Conservation (phyloP, 2,329 filamentous ascomycete genomes). For the Trichocomaceae sp. region DNA sequence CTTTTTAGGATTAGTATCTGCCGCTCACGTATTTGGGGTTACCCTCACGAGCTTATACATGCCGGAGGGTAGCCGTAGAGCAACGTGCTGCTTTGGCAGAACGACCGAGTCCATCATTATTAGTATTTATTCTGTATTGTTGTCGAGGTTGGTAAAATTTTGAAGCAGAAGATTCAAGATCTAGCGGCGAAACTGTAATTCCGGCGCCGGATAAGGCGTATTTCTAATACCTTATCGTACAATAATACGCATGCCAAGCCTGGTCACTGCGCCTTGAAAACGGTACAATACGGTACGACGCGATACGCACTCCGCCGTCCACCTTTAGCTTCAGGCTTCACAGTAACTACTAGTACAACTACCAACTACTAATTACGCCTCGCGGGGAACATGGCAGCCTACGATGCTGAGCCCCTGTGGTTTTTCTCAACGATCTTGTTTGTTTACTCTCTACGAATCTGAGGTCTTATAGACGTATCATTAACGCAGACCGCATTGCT, state of each 20-base stretch:
- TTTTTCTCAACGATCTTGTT: not conserved
- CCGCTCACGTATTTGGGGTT: constrained; percentile 58
- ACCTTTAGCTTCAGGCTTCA: not conserved
- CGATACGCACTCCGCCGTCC: too few species aligned
- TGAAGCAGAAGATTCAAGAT: too few species aligned
- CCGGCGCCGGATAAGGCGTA: constrained; percentile 6
- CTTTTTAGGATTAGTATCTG: not conserved
- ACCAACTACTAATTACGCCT: not conserved
- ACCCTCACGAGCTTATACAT: constrained; percentile 53
- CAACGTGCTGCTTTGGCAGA: constrained; percentile 31
- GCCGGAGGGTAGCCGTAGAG: constrained; percentile 46
- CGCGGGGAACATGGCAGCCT: not conserved
- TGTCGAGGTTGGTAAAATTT: not conserved
- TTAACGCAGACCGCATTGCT: not conserved
- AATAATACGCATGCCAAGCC: not conserved
- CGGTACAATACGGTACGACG: not conserved
- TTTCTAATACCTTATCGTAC: not conserved
- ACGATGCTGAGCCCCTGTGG: not conserved
- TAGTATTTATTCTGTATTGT: not conserved
- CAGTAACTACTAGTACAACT: too few species aligned
- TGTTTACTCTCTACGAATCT: not conserved
- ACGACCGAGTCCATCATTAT: constrained; percentile 40
- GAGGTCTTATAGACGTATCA: not conserved
- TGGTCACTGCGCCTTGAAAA: not conserved
- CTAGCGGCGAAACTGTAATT: not conserved